phyloP scores from a whole-genome alignment of 2,329 filamentous ascomycete genomes.

The Penicillium paneum region DNA sequence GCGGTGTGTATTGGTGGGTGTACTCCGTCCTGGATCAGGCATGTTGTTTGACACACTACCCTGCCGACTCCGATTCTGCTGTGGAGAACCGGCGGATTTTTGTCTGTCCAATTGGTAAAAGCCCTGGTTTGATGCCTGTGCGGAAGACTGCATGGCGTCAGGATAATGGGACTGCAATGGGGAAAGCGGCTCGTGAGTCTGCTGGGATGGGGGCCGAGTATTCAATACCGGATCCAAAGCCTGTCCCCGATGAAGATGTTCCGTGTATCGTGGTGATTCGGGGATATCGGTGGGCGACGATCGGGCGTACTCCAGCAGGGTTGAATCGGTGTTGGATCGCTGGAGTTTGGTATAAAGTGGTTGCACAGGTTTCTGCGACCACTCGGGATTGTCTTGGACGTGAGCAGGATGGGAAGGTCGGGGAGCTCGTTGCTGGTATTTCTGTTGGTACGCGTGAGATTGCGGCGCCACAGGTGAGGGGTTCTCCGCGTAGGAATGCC shows the following conservation, averaged over 20 bases:
- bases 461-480: constrained; percentile 7
- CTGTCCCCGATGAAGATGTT: constrained; percentile 6
- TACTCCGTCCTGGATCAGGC: constrained; percentile 47
- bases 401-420: constrained; percentile 18
- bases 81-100: constrained; percentile 10
- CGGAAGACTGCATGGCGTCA: constrained; percentile 25
- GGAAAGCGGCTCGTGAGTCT: constrained; percentile 20
- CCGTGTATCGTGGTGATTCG: constrained; percentile 12
- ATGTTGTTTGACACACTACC: constrained; percentile 23
- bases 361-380: constrained; percentile 21
- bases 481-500: constrained; percentile 9
- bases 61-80: constrained; percentile 20
- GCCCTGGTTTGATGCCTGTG: constrained; percentile 11
- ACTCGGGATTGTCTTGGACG: constrained; percentile 10
- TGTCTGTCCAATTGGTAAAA: constrained; percentile 12
- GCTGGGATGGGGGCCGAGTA: constrained; percentile 22
- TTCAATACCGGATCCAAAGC: constrained; percentile 21
- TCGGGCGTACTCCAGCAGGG: constrained; percentile 19
- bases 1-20: constrained; percentile 40
- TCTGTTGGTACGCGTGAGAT: constrained; percentile 16
- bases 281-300: constrained; percentile 22
- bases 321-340: constrained; percentile 29
- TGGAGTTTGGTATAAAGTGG: constrained; percentile 18
- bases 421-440: constrained; percentile 13
- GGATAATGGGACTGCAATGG: constrained; percentile 14